These are phyloP conservation scores for Begonia fuchsioides DNA, from an alignment of 306 rosid genomes.

Conservation along the genomic window DNA sequence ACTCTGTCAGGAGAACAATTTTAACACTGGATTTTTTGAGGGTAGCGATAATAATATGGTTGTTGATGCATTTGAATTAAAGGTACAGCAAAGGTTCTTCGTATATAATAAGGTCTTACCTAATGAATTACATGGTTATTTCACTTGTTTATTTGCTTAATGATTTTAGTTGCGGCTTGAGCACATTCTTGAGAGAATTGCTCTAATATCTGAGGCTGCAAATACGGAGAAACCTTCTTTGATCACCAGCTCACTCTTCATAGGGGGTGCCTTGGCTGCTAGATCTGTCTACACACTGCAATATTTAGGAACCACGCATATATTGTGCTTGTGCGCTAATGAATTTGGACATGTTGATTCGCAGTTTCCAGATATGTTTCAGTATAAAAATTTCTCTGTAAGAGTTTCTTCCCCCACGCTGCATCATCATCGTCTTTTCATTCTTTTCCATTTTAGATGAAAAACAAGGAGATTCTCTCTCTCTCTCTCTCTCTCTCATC, in stretches of 20 bases:
- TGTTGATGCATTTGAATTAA: slow-evolving; percentile 87
- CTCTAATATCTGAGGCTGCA: slow-evolving; percentile 86
- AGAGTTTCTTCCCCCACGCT: slow-evolving; percentile 16
- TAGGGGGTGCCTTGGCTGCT: slow-evolving; percentile 90
- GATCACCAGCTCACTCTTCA: slow-evolving; percentile 51
- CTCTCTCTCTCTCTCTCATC: background rate
- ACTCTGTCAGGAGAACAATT: slow-evolving; percentile 86
- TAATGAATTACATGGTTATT: background rate
- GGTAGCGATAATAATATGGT: slow-evolving; percentile 66
- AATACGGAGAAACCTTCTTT: slow-evolving; percentile 80
- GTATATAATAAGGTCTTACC: too few relatives aligned
- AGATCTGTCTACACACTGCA: slow-evolving; percentile 81
- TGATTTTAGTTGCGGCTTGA: slow-evolving; percentile 78
- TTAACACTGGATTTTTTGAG: slow-evolving; percentile 87
- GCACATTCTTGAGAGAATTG: slow-evolving; percentile 90
- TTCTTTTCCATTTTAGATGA: too few relatives aligned
- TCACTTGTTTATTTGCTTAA: background rate
- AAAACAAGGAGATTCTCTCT: too few relatives aligned
- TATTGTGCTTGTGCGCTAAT: slow-evolving; percentile 78
- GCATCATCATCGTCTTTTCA: too few relatives aligned
- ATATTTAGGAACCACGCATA: slow-evolving; percentile 62
- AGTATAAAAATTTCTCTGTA: slow-evolving; percentile 69
- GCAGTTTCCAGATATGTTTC: slow-evolving; percentile 68
- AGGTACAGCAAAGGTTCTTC: slow-evolving; percentile 30
- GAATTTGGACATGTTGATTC: slow-evolving; percentile 96